These are phyloP conservation scores for Pseudogymnoascus sp. DNA, from an alignment of 2,329 filamentous ascomycete genomes.

Conservation along the genomic window DNA sequence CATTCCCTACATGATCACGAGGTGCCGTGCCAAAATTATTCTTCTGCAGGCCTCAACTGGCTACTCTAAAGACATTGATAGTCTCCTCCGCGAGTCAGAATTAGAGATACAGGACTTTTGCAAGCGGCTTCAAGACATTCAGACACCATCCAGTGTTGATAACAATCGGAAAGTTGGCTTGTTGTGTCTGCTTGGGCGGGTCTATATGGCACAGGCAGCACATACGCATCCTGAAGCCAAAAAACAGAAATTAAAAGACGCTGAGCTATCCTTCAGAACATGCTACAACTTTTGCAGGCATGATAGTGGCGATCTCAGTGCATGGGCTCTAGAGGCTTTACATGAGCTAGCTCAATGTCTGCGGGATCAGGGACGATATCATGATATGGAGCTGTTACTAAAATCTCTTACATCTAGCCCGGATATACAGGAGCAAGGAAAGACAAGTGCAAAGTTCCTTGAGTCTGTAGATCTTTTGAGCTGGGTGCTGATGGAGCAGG, in stretches of 20 bases:
- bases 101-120: neutral
- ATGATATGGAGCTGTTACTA: neutral
- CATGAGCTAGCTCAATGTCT: neutral
- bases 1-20: neutral
- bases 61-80: neutral
- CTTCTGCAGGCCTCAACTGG: neutral
- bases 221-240: neutral
- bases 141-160: neutral
- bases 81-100: neutral
- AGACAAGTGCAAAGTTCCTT: neutral
- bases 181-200: neutral
- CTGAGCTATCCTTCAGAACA: neutral
- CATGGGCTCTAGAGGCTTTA: neutral
- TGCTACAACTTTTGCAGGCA: neutral
- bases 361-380: neutral
- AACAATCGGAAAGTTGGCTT: neutral
- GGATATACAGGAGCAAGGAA: neutral
- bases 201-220: neutral
- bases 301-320: neutral
- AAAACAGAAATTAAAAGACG: neutral
- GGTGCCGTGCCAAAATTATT: neutral
- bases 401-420: neutral
- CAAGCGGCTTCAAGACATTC: neutral
- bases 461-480: neutral
- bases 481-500: neutral